Evolutionary conservation across 2,329 filamentous ascomycete species (phyloP).

Genomic region (Ophiostoma perfectum): DNA sequence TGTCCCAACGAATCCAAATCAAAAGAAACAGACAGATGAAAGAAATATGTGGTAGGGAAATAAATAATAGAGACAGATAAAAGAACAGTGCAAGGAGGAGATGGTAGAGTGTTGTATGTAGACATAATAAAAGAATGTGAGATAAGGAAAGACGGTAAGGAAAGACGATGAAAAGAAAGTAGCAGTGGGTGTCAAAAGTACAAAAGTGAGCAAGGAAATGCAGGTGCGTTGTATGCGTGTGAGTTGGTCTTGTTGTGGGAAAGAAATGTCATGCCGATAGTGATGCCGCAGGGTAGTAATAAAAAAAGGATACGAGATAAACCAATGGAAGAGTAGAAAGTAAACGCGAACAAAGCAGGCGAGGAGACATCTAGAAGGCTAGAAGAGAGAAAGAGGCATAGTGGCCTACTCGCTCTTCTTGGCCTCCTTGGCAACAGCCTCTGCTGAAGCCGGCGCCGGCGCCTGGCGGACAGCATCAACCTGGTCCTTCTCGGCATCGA

Average conservation of each 20-base stretch:
- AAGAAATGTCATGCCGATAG: slow-evolving; percentile 1
- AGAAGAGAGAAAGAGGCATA: neutral
- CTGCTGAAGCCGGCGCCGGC: slow-evolving; percentile 35
- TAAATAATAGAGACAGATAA: neutral
- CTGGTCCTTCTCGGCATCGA: slow-evolving; percentile 51
- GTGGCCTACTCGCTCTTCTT: slow-evolving; percentile 26
- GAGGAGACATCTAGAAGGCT: neutral
- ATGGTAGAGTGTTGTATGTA: neutral
- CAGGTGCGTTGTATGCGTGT: slow-evolving; percentile 12
- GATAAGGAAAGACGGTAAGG: neutral
- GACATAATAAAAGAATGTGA: slow-evolving; percentile 13
- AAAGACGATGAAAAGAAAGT: slow-evolving; percentile 6
- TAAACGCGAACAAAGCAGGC: neutral
- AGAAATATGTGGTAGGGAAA: neutral
- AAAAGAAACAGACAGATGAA: neutral
- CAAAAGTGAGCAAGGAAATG: slow-evolving; percentile 7
- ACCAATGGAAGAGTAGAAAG: neutral
- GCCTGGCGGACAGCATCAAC: slow-evolving; percentile 32
- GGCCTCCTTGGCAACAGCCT: slow-evolving; percentile 31
- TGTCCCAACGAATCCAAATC: neutral
- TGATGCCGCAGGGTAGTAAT: slow-evolving; percentile 13
- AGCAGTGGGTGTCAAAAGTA: slow-evolving; percentile 14
- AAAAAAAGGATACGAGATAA: neutral
- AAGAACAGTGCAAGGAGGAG: neutral
- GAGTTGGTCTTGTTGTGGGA: slow-evolving; percentile 12